These are phyloP conservation scores for Nemania sp. DNA, from an alignment of 2,329 filamentous ascomycete species.

Conservation along the genomic window DNA sequence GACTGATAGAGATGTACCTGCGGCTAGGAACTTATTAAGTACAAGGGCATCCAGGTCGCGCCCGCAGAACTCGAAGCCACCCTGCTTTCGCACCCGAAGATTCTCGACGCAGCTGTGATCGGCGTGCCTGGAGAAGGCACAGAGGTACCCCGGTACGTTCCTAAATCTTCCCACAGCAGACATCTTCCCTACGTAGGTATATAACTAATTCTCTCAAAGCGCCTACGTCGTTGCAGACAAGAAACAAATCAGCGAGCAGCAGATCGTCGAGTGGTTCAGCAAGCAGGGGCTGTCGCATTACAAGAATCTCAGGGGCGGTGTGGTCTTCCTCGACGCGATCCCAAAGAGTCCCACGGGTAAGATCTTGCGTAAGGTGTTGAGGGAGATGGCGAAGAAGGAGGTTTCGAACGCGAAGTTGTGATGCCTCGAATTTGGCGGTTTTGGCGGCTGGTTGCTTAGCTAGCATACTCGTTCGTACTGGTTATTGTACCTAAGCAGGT, in stretches of 20 bases:
- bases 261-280: constrained; percentile 33
- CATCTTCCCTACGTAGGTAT: neutral
- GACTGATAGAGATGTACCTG: neutral
- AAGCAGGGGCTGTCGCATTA: constrained; percentile 36
- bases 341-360: constrained; percentile 45
- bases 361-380: constrained; percentile 41
- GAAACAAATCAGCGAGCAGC: constrained; percentile 29
- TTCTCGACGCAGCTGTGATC: constrained; percentile 57
- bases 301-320: constrained; percentile 42
- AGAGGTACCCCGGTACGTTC: constrained; percentile 54
- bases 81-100: constrained; percentile 37
- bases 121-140: constrained; percentile 50
- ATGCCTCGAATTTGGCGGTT: neutral
- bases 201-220: constrained; percentile 10
- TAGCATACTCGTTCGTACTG: too few species aligned
- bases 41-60: constrained; percentile 62
- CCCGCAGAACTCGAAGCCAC: constrained; percentile 58
- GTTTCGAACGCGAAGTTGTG: constrained; percentile 27
- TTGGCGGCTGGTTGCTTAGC: neutral
- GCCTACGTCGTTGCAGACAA: constrained; percentile 34
- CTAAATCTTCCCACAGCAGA: constrained; percentile 32
- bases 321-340: constrained; percentile 41
- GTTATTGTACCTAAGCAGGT: too few species aligned
- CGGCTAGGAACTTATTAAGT: constrained; percentile 56
- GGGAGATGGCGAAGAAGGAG: constrained; percentile 34